Evolutionary conservation across 176 grass and related monocot genomes (phyloP), one percentile per base, ranked within the genome.

Genomic region (Puccinellia tenuiflora): DNA sequence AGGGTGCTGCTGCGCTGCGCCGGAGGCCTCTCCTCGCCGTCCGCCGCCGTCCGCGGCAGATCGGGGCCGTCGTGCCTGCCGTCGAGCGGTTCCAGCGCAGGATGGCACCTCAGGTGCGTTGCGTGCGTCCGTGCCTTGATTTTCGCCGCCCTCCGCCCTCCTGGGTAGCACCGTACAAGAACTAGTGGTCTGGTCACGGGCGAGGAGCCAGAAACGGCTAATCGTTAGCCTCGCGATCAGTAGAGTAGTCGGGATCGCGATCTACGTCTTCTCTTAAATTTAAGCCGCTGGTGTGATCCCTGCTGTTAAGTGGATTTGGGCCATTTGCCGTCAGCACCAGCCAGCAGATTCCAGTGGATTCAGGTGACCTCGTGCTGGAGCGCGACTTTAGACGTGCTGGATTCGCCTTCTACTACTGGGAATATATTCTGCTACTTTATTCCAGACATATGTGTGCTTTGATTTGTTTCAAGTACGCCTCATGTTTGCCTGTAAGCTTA

Each of bases 81-180:
- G 76, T 80, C 88, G 85, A 88, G 57, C 90, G 73, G 37, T 70
- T 85, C 78, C 87, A 90, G 76, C 88, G 94, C 79, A 87, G 86
- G 77, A 90, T 97, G 87, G 90, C 17, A 85, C 92, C 84, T 68
- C 81, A 79, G 94, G 91, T 94, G 86, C 45, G 82, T 79, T 79
- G 20, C 76, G n/a, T 14, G 33, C 33, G 1, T 39, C 0, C 38
- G 6, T 39, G 28, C 16, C 11, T 78, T n/a, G n/a, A n/a, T n/a
- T n/a, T n/a, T n/a, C n/a, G n/a, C n/a, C n/a, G n/a, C n/a, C n/a
- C n/a, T n/a, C n/a, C n/a, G n/a, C n/a, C n/a, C n/a, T n/a, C n/a
- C n/a, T 37, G 35, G 35, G 35, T 37, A n/a, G n/a, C n/a, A n/a
- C n/a, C n/a, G n/a, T 37, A 37, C 35, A 5, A 37, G 35, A 5